These are phyloP conservation scores for Lentinus tigrinus DNA, from an alignment of 768 basidiomycete species.

Conservation along the genomic window DNA sequence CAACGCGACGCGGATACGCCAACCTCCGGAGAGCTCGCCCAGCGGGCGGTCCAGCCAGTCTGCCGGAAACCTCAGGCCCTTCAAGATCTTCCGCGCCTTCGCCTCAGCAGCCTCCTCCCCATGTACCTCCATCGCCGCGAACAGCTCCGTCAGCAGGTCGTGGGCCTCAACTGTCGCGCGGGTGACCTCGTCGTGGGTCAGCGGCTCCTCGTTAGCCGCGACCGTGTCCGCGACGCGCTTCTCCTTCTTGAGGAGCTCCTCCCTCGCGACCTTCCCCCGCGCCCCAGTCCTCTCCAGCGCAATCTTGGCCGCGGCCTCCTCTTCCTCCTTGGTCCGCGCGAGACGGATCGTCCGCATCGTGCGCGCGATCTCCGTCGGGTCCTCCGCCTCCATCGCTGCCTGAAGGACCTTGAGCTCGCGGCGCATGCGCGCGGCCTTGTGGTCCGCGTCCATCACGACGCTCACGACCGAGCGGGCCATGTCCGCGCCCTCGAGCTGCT, in stretches of 20 bases:
- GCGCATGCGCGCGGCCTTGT: conserved; percentile 7
- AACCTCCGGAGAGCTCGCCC: conserved; percentile 14
- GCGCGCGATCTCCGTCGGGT: conserved; percentile 89
- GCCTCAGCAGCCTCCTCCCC: conserved; percentile 67
- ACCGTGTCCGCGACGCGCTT: conserved; percentile 13
- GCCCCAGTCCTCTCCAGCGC: conserved; percentile 21
- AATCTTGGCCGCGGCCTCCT: conserved; percentile 19
- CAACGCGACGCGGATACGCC: conserved; percentile 14
- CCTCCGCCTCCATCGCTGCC: conserved; percentile 52
- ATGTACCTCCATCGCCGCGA: conserved; percentile 19
- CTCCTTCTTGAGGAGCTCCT: conserved; percentile 18
- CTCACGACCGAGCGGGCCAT: conserved; percentile 10
- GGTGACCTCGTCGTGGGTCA: conserved; percentile 4
- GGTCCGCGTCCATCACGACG: conserved; percentile 15
- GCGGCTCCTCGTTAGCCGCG: conserved; percentile 1
- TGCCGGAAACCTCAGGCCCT: conserved; percentile 6
- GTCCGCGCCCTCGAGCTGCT: conserved; percentile 67
- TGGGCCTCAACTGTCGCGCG: conserved; percentile 10
- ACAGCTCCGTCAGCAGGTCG: conserved; percentile 21
- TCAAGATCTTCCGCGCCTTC: conserved; percentile 71
- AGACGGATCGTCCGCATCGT: conserved; percentile 88
- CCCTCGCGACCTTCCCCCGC: conserved; percentile 16
- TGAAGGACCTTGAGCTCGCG: conserved; percentile 11
- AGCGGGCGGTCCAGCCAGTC: conserved; percentile 13
- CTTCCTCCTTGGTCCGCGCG: conserved; percentile 27